These are phyloP conservation scores for Flaveria robusta DNA, from an alignment of 129 eudicot species.

Conservation along the genomic window DNA sequence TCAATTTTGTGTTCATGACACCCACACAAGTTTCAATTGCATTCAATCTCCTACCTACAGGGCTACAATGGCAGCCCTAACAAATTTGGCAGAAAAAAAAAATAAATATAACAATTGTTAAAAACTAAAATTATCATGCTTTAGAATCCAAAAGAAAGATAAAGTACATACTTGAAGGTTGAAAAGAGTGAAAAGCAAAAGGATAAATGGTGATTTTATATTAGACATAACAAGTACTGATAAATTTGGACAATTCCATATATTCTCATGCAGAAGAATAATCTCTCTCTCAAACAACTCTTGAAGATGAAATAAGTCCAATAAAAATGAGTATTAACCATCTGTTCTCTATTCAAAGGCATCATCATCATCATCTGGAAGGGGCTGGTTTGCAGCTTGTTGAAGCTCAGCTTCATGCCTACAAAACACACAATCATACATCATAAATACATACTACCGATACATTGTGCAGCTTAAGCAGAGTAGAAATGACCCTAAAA, in stretches of 20 bases:
- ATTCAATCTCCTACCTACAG: too few relatives aligned
- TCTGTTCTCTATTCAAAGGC: constrained; percentile 46
- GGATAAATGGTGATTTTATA: neutral
- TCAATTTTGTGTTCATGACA: too few relatives aligned
- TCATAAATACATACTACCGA: neutral
- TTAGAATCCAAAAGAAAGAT: neutral
- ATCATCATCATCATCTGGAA: constrained; percentile 74
- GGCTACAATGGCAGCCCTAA: neutral
- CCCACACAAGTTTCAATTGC: too few relatives aligned
- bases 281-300: neutral
- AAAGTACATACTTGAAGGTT: neutral
- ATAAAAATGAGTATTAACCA: neutral
- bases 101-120: neutral
- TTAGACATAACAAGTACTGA: neutral
- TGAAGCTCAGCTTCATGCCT: constrained; percentile 65
- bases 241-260: constrained; percentile 5
- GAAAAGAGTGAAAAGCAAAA: neutral
- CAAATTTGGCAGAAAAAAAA: neutral
- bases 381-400: constrained; percentile 61
- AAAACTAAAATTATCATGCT: too few relatives aligned
- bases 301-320: neutral
- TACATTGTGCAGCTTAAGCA: too few relatives aligned
- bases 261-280: neutral
- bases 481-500: neutral
- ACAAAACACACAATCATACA: constrained; percentile 2